Evolutionary conservation across 225 moss, liverwort and hornwort genomes (phyloP), one percentile per base, ranked within the genome.

Genomic region (Lunularia cruciata): DNA sequence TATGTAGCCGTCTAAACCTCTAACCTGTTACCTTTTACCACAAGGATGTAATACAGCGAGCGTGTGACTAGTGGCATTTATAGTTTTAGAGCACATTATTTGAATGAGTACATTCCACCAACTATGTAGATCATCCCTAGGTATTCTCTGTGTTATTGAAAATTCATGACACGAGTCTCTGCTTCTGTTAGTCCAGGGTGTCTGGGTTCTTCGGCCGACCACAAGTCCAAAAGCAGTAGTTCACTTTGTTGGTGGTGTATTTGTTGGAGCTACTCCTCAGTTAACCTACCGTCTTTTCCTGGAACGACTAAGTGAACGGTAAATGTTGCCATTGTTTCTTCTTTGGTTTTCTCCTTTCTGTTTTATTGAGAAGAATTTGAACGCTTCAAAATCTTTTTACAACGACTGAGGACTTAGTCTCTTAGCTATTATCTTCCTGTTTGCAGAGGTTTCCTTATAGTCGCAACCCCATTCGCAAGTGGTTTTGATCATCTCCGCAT

Each of bases 261-360:
- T 94, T 74, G 90, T 94, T 57, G 93, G 93, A 68, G 93, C 90
- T 32, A 89, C 88, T 53, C 93, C 93, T 56, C 93, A 94, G 71
- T 82, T 94, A 46, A 94, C 93, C 40, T 94, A 90, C 81, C 85
- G 88, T 34, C 84, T 94, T 63, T 90, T 94, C 65, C 72, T 94
- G 55, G 89, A 94, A 71, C 85, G 89, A 74, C 89, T 90, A 28
- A 75, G 82, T 63, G 90, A 89, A 77, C 78, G 93, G 89, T 87
- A 81, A 19, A 48, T 40, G 10, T 9, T 48, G 12, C 4, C 18
- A 19, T 9, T 3, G 13, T n/a, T n/a, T n/a, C n/a, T n/a, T n/a
- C n/a, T 48, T 9, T 48, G 0, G 12, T 26, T 36, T n/a, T 60
- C 43, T 34, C 20, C 49, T 23, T 33, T 25, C 23, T 60, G 25